Evolutionary conservation across 805 yeast genomes (phyloP).

Genomic region (Candida hungchunana): DNA sequence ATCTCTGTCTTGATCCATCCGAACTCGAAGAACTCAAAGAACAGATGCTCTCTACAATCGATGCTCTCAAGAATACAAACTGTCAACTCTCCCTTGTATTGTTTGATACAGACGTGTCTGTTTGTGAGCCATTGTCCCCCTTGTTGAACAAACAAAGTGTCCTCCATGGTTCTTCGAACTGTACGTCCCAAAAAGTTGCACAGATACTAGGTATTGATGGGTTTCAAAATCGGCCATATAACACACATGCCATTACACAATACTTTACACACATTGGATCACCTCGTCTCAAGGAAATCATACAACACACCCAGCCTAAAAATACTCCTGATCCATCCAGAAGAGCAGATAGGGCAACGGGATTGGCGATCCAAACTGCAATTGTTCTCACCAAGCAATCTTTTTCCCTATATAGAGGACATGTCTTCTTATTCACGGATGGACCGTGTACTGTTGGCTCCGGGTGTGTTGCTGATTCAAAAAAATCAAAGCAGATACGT

Average conservation of each 20-base stretch:
- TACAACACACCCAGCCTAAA: constrained; percentile 3
- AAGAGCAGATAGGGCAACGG: constrained; percentile 81
- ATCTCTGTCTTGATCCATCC: constrained; percentile 80
- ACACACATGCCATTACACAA: constrained; percentile 2
- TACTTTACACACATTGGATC: constrained; percentile 1
- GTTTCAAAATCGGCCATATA: too few species aligned
- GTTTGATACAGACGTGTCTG: constrained; percentile 80
- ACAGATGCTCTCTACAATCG: constrained; percentile 61
- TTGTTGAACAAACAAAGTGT: constrained; percentile 3
- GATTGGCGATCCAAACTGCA: constrained; percentile 81
- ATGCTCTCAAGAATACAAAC: constrained; percentile 67
- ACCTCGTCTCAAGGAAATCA: constrained; percentile 1
- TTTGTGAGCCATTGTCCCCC: constrained; percentile 48
- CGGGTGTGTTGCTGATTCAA: constrained; percentile 84
- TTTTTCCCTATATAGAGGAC: constrained; percentile 75
- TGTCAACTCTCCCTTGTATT: constrained; percentile 79
- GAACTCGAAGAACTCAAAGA: constrained; percentile 74
- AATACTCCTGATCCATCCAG: background rate
- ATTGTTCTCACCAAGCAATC: constrained; percentile 66
- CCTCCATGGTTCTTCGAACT: constrained; percentile 41
- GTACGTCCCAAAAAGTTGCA: background rate
- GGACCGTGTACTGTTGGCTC: constrained; percentile 95
- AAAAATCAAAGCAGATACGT: constrained; percentile 85
- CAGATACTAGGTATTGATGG: background rate
- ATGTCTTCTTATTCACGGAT: constrained; percentile 81